Base-by-base conservation (phyloP, 306 rosid species). In the Castanea mollissima region DNA sequence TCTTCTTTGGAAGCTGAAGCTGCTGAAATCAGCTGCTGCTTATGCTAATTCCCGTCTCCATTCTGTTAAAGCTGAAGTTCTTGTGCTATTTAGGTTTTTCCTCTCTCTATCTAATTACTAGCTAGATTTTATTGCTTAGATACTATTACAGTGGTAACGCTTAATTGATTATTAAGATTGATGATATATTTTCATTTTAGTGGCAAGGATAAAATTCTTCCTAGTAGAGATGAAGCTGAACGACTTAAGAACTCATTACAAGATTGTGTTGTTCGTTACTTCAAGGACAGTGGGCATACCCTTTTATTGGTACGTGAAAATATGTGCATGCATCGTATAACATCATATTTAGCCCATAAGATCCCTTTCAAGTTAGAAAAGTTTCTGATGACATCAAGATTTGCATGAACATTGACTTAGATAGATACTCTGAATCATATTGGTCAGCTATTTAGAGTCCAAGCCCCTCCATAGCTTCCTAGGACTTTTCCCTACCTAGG, bases 11-110 rank as follows among this genome's bases (percentile, higher is more conserved):
- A 96, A 93, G 89, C 86, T 93, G 86, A 88, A 93, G 90, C 92
- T 96, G 88, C 90, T 93, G 67, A 89, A 89, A 79, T 89, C 94
- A 80, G 97, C 94, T 79, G 92, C 99, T 82, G 91, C 96, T 25
- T 93, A 93, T 82, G 86, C 98, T 64, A 96, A 91, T 84, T 96
- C 99, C 4, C 98, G 96, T 77, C 97, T 93, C 68, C 97, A 93
- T 88, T 94, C 99, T 70, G 94, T 96, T 70, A 89, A 86, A 88
- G 98, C 97, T 25, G 97, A 96, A 91, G 98, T 96, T 5, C 98
- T 96, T 55, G 91, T 96, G 80, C 88, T 96, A 70, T 92, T 98
- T 71, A 95, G 99, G 99, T 95, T 77, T 18, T 71, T 69, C 76
- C 74, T 70, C 86, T 74, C 68, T 69, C 80, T 72, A 25, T 15